phyloP scores from a whole-genome alignment of 352 stramenopile genomes.

The Blastocystis sp. region DNA sequence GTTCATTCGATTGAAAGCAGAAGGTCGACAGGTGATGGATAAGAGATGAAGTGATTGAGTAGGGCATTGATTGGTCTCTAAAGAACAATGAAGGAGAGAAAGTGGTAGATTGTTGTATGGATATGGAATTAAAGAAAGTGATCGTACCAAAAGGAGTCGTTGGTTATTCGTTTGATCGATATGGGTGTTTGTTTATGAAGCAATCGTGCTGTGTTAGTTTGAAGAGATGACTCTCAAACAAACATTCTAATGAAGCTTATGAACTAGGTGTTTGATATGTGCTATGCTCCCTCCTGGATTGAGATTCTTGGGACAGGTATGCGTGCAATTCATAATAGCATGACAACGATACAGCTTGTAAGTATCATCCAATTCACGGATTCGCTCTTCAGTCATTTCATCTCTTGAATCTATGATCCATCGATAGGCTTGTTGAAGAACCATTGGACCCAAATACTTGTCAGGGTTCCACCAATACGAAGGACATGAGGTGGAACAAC shows the following conservation, averaged over 20 bases:
- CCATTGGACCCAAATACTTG: constrained; percentile 83
- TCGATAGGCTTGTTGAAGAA: constrained; percentile 86
- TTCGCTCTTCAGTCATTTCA: constrained; percentile 86
- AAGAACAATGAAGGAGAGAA: constrained; percentile 30
- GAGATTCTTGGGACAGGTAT: constrained; percentile 97
- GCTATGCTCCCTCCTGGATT: constrained; percentile 95
- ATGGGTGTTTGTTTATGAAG: not conserved
- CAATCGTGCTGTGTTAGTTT: no score
- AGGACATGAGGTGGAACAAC: constrained; percentile 94
- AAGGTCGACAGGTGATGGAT: not conserved
- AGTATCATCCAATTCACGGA: constrained; percentile 85
- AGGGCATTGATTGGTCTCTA: constrained; percentile 1
- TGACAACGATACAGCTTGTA: constrained; percentile 60
- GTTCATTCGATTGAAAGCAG: constrained; percentile 11
- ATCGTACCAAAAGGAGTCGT: constrained; percentile 21
- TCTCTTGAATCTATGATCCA: constrained; percentile 98
- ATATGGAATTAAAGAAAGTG: constrained; percentile 18
- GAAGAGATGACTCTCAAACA: not conserved
- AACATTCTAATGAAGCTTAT: not conserved
- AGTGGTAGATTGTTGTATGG: constrained; percentile 26
- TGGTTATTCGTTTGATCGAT: constrained; percentile 32
- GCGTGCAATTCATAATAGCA: constrained; percentile 81
- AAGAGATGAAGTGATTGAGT: not conserved
- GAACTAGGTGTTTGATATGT: constrained; percentile 82
- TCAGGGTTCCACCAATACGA: constrained; percentile 98